phyloP scores from a whole-genome alignment of 345 rosid genomes.

The Rhodamnia rubescens region DNA sequence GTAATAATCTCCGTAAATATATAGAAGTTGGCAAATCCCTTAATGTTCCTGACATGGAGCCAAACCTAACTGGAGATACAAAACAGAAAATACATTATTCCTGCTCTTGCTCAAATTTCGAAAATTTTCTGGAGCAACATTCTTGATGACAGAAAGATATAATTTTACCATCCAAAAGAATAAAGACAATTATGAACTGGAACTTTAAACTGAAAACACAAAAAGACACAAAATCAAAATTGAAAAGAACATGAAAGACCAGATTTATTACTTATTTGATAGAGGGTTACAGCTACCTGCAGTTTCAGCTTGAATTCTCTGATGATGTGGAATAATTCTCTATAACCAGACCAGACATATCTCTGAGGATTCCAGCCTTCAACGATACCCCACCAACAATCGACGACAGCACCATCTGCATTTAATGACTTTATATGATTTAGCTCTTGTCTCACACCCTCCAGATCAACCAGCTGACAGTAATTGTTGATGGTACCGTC shows the following conservation, averaged over 20 bases:
- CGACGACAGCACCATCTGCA: conserved; percentile 70
- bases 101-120: neutral
- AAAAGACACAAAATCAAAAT: neutral
- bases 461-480: conserved; percentile 71
- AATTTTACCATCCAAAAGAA: neutral
- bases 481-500: conserved; percentile 55
- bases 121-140: neutral
- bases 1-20: neutral
- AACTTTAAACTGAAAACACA: neutral
- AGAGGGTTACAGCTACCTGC: conserved; percentile 35
- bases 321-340: conserved; percentile 64
- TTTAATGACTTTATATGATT: conserved; percentile 63
- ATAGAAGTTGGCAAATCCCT: neutral
- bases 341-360: conserved; percentile 89
- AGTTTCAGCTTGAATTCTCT: conserved; percentile 73
- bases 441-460: conserved; percentile 59
- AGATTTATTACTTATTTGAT: neutral
- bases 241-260: neutral
- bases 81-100: neutral
- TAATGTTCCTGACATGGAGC: neutral
- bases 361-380: conserved; percentile 94
- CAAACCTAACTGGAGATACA: neutral
- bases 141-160: neutral
- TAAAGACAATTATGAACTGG: neutral
- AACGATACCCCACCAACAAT: conserved; percentile 98